Conservation (phyloP, 2,329 filamentous ascomycete species). For the Pseudogymnoascus destructans region DNA sequence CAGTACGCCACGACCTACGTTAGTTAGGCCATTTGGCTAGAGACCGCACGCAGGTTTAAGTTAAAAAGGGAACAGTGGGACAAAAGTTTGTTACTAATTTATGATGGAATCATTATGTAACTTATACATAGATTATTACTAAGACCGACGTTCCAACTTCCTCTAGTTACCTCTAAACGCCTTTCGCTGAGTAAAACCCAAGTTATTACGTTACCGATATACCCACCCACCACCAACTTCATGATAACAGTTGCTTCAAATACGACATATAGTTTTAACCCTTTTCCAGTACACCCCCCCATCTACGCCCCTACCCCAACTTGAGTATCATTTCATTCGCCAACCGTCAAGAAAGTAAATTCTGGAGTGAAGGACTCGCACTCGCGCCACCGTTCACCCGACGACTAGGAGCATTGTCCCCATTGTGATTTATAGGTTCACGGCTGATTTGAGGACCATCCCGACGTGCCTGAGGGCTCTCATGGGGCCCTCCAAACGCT, state of each 20-base stretch:
- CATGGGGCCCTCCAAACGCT: conserved; percentile 22
- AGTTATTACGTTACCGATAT: neutral
- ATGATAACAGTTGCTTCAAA: neutral
- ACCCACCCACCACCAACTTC: neutral
- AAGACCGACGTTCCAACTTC: neutral
- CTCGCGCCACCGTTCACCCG: conserved; percentile 53
- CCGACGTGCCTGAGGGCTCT: conserved; percentile 22
- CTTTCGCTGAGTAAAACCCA: neutral
- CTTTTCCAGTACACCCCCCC: neutral
- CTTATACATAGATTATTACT: conserved; percentile 2
- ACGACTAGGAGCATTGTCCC: conserved; percentile 22
- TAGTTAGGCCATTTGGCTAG: too few species aligned
- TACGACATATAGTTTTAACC: neutral
- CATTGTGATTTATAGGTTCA: conserved; percentile 18
- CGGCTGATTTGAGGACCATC: conserved; percentile 23
- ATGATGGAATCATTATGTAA: conserved; percentile 1
- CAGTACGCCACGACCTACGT: too few species aligned
- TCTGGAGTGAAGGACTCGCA: conserved; percentile 62
- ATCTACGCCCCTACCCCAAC: neutral
- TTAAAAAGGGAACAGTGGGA: neutral
- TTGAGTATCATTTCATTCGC: neutral
- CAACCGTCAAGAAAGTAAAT: conserved; percentile 47
- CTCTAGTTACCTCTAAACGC: neutral
- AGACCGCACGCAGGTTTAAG: neutral
- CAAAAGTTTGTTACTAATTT: neutral